Conservation (phyloP, 2,329 filamentous ascomycete species). For the Colletotrichum costaricense region DNA sequence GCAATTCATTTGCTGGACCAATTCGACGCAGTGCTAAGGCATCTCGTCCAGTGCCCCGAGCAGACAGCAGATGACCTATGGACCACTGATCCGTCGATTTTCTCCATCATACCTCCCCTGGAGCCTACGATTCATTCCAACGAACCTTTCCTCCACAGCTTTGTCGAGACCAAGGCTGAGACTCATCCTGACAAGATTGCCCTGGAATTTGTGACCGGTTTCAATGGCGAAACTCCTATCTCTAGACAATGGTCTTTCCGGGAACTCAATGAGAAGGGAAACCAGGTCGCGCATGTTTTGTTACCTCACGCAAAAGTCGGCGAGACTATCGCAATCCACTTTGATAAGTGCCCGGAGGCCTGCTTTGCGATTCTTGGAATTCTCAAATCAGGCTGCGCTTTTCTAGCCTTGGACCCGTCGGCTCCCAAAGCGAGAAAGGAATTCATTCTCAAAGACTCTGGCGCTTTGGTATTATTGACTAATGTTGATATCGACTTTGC, state of each 20-base stretch:
- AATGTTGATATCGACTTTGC: constrained; percentile 52
- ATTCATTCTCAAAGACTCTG: constrained; percentile 83
- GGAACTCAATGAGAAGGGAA: constrained; percentile 78
- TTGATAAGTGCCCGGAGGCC: constrained; percentile 86
- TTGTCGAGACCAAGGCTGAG: constrained; percentile 75
- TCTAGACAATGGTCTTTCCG: constrained; percentile 77
- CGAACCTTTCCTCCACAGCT: constrained; percentile 76
- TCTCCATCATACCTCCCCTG: constrained; percentile 75
- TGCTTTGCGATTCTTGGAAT: constrained; percentile 86
- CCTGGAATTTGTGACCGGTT: constrained; percentile 77
- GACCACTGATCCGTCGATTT: constrained; percentile 50
- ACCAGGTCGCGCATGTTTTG: constrained; percentile 77
- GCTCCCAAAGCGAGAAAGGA: constrained; percentile 79
- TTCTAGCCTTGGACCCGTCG: constrained; percentile 81
- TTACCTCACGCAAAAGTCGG: constrained; percentile 62
- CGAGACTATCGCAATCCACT: constrained; percentile 78
- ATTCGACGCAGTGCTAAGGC: constrained; percentile 73
- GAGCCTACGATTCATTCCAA: constrained; percentile 66
- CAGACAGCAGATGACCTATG: constrained; percentile 53
- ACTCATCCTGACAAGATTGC: constrained; percentile 70
- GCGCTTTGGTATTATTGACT: constrained; percentile 71
- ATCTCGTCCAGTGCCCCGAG: constrained; percentile 65
- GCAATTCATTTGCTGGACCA: constrained; percentile 75
- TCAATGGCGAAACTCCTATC: constrained; percentile 57
- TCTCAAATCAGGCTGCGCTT: constrained; percentile 84